Base-by-base conservation (phyloP, 106 monocot species). In the Dendrobium catenatum region DNA sequence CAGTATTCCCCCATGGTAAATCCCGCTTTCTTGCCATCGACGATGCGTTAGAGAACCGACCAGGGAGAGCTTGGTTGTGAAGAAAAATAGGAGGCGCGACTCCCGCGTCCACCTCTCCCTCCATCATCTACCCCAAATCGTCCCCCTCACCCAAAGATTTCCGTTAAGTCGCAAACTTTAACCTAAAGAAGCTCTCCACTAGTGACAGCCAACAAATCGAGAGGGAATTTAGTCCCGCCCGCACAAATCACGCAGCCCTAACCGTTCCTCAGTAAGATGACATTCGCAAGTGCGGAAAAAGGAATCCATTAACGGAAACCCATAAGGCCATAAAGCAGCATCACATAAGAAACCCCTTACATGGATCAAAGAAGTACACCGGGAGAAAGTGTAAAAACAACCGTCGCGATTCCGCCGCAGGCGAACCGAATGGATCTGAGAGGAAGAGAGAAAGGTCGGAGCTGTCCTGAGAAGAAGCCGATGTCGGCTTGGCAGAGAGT, bases 81-180 rank as follows among this genome's bases (percentile, higher is more conserved):
- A 87, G 55, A 79, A 85, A 89, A 26, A 92, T 78, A 18, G 91
- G 82, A 22, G 87, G 82, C 27, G 87, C 91, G 10, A 89, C 83
- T 85, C 86, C 87, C 54, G 91, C 83, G 18, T 87, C 91, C 68
- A 92, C 85, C 33, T 92, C 89, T 66, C 87, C 74, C 49, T 88
- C 88, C 84, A 89, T 85, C 70, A 37, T 37, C 31, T 55, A 77
- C 31, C 54, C 4, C 11, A 58, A 82, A 82, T 46, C 26, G 47
- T 17, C 22, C 22, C 37, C 54, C 66, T 10, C 43, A 67, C 56
- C 74, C 1, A 78, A 40, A 79, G n/a, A 58, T 33, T 41, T 29
- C 74, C 74, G 44, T 42, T 13, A 74, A 81, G 55, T 2, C 55
- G 20, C 81, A 9, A 76, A 49, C 20, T 76, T 76, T 27, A 27